phyloP scores from a whole-genome alignment of 164 flowering plant genomes.

The Vitis labrusca region DNA sequence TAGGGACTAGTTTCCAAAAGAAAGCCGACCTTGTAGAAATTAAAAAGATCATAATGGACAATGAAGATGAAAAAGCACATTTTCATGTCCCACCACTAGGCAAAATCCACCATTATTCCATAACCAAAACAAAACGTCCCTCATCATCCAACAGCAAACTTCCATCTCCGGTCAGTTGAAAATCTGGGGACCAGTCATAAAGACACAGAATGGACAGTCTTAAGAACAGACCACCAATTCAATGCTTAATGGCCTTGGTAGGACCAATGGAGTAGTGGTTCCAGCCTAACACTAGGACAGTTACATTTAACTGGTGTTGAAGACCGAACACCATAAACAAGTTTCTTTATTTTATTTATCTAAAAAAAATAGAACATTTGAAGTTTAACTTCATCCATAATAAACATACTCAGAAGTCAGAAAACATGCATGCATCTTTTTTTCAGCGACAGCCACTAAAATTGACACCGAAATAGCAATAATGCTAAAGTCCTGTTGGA shows the following conservation, averaged over 20 bases:
- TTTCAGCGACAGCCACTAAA: constrained; percentile 11
- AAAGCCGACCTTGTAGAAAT: not conserved
- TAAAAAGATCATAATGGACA: constrained; percentile 1
- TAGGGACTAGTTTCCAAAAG: constrained; percentile 1
- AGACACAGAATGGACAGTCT: not conserved
- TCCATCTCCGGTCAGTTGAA: not conserved
- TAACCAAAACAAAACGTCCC: not conserved
- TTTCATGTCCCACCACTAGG: constrained; percentile 3
- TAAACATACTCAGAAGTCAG: constrained; percentile 3
- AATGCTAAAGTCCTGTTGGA: not conserved
- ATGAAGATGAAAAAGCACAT: not conserved
- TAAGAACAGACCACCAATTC: not conserved
- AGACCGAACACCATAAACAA: no score
- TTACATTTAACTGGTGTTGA: not conserved
- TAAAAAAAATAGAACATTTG: not conserved
- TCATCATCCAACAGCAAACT: not conserved
- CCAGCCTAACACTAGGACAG: not conserved
- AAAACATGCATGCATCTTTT: constrained; percentile 3
- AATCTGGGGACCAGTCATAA: not conserved
- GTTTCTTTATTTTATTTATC: no score
- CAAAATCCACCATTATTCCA: constrained; percentile 1
- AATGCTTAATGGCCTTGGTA: constrained; percentile 4
- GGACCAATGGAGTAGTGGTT: constrained; percentile 10
- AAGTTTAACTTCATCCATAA: not conserved
- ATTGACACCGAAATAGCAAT: constrained; percentile 2